These are phyloP conservation scores for Cyanidioschyzon merolae DNA, from an alignment of 23 red algal genomes.

Conservation along the genomic window DNA sequence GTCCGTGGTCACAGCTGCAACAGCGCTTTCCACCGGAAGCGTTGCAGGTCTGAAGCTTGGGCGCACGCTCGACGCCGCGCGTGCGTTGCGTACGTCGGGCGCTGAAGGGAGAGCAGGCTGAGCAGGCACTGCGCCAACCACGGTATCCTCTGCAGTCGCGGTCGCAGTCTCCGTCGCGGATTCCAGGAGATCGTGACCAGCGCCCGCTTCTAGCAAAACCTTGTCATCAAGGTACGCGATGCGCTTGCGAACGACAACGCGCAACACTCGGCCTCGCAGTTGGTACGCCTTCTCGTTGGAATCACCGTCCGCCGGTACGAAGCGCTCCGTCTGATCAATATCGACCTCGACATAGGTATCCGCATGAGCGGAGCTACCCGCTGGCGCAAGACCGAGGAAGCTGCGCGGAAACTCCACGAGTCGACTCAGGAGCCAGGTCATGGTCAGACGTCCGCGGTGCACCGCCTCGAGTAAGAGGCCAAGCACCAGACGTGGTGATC, in stretches of 20 bases:
- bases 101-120: too few species aligned
- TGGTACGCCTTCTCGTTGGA: constrained; percentile 18
- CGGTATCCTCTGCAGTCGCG: too few species aligned
- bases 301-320: constrained; percentile 24
- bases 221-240: constrained; percentile 82
- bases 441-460: constrained; percentile 41
- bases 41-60: too few species aligned
- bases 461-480: constrained; percentile 58
- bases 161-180: not conserved
- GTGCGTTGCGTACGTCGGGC: too few species aligned
- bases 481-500: constrained; percentile 55
- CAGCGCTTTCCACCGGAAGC: not conserved
- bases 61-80: too few species aligned
- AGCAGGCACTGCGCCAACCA: too few species aligned
- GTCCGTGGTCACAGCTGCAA: not conserved
- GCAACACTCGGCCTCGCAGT: constrained; percentile 45
- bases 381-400: constrained; percentile 43
- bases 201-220: constrained; percentile 40
- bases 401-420: constrained; percentile 45
- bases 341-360: constrained; percentile 63
- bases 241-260: constrained; percentile 48
- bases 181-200: constrained; percentile 25
- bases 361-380: not conserved
- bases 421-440: constrained; percentile 54
- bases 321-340: constrained; percentile 53